phyloP scores from a whole-genome alignment of 257 asterid species.

The Haberlea rhodopensis region DNA sequence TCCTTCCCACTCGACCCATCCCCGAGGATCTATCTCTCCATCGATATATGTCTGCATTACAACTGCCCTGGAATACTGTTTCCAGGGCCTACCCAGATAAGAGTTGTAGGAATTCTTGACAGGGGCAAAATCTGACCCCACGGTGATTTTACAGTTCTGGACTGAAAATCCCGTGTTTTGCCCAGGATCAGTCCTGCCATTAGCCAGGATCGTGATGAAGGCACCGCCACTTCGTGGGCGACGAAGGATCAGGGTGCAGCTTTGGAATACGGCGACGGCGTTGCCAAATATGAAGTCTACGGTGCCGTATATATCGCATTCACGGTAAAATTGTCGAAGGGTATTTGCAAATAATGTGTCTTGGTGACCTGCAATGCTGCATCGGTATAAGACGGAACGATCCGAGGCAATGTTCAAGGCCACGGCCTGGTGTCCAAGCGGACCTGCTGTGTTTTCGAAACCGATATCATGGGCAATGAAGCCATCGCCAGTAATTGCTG shows the following conservation, averaged over 20 bases:
- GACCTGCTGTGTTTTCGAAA: conserved; percentile 68
- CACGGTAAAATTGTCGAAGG: conserved; percentile 72
- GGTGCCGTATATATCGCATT: conserved; percentile 75
- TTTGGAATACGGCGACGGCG: conserved; percentile 69
- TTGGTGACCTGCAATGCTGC: conserved; percentile 64
- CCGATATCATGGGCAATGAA: conserved; percentile 74
- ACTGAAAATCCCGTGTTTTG: conserved; percentile 69
- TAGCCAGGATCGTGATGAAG: conserved; percentile 54
- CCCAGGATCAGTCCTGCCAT: conserved; percentile 62
- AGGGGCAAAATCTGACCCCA: conserved; percentile 37
- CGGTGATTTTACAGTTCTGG: conserved; percentile 49
- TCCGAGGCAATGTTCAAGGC: conserved; percentile 60
- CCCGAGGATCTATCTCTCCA: conserved; percentile 38
- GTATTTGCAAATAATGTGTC: conserved; percentile 61
- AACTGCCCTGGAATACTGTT: conserved; percentile 53
- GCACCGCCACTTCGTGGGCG: conserved; percentile 42
- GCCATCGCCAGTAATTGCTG: conserved; percentile 67
- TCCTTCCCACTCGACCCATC: conserved; percentile 78
- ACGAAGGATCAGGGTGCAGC: conserved; percentile 49
- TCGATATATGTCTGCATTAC: conserved; percentile 61
- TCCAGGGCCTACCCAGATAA: conserved; percentile 72
- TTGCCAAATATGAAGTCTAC: conserved; percentile 70
- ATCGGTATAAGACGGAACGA: conserved; percentile 53
- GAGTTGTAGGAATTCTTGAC: conserved; percentile 27
- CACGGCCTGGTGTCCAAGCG: conserved; percentile 50